Percentiles rank a stretch among this genome's conserved stretches.
Evolutionary conservation across 2,329 filamentous ascomycete species (phyloP).

Genomic region (Helminthosporium solani): DNA sequence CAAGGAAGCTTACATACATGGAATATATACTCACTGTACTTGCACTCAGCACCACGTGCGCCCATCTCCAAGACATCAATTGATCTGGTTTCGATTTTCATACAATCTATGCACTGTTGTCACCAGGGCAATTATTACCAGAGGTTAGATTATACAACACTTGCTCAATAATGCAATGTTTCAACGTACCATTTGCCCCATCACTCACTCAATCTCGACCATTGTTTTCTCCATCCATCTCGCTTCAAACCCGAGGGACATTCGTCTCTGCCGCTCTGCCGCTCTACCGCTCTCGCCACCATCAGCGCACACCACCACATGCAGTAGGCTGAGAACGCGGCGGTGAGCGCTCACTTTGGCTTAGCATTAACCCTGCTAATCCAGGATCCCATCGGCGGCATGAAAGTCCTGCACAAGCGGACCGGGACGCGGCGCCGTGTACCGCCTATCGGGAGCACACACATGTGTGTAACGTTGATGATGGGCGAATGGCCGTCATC

Average conservation of each 20-base stretch:
- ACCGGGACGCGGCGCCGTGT: conserved; percentile 48
- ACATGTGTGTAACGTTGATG: conserved; percentile 45
- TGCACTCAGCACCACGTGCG: no score
- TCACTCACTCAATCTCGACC: conserved; percentile 40
- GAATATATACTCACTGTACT: no score
- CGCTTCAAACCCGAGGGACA: conserved; percentile 27
- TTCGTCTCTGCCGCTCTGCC: no score
- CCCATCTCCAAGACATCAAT: no score
- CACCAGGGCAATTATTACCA: conserved; percentile 5
- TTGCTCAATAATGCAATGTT: conserved; percentile 38
- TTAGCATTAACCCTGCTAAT: conserved; percentile 59
- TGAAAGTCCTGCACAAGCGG: conserved; percentile 50
- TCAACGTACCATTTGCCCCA: conserved; percentile 38
- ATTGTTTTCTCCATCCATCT: conserved; percentile 38
- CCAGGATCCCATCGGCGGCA: conserved; percentile 52
- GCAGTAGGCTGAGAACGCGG: conserved; percentile 31
- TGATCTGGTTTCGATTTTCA: no score
- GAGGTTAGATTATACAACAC: no score
- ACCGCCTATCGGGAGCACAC: conserved; percentile 29
- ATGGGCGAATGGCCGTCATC: conserved; percentile 44
- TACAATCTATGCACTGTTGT: no score
- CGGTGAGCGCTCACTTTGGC: conserved; percentile 56
- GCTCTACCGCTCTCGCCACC: conserved; percentile 29
- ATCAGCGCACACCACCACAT: conserved; percentile 37
- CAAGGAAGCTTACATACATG: conserved; percentile 23